phyloP scores from a whole-genome alignment of 1,139 yeast genomes.

The Nakaseomyces nivariensis region DNA sequence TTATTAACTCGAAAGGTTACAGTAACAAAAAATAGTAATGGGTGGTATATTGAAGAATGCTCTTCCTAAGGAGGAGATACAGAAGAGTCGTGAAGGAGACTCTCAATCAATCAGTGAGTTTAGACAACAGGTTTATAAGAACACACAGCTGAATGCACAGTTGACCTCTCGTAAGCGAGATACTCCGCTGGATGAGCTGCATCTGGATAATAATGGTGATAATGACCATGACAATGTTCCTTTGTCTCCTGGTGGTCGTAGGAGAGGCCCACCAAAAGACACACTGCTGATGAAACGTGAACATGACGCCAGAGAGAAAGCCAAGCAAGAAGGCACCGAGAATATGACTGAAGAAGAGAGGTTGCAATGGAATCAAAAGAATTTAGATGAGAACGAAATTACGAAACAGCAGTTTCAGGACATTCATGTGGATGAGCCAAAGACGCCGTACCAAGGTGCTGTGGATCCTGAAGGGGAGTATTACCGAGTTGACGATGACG shows the following conservation, averaged over 20 bases:
- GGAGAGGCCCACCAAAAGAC: conserved; percentile 22
- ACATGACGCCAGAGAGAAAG: conserved; percentile 9
- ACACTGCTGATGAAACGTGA: conserved; percentile 22
- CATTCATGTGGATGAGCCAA: conserved; percentile 75
- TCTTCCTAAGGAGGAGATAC: conserved; percentile 16
- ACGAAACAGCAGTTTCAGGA: conserved; percentile 33
- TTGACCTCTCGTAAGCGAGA: conserved; percentile 15
- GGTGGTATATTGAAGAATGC: conserved; percentile 36
- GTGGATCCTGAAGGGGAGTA: conserved; percentile 83
- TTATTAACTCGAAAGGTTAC: no score
- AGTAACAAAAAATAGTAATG: conserved; percentile 13
- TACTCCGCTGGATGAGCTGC: background rate
- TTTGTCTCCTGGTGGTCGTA: conserved; percentile 8
- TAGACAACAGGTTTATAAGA: conserved; percentile 39
- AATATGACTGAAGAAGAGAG: conserved; percentile 30
- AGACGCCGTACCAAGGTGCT: conserved; percentile 94
- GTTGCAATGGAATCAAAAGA: conserved; percentile 63
- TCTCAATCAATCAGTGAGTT: conserved; percentile 36
- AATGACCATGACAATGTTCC: conserved; percentile 5
- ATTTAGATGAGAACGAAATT: conserved; percentile 50
- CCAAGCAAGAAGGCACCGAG: conserved; percentile 4
- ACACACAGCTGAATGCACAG: conserved; percentile 39
- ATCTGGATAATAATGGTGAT: background rate
- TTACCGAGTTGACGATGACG: conserved; percentile 57
- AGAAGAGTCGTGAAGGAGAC: conserved; percentile 8